Evolutionary conservation across 2,329 filamentous ascomycete genomes (phyloP).

Genomic region (Fusarium newnesense): DNA sequence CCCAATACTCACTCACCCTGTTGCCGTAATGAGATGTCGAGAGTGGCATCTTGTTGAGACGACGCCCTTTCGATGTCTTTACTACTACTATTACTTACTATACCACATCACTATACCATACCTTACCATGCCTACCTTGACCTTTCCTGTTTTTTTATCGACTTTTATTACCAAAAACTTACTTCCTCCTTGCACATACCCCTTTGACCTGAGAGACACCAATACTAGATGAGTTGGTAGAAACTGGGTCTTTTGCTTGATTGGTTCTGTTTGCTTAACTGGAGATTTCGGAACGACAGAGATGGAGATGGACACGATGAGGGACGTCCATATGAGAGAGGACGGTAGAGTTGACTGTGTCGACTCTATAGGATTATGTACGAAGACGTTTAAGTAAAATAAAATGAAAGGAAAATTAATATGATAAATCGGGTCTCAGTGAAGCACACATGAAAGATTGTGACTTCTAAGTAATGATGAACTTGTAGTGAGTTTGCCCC

Average conservation of each 20-base stretch:
- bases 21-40: conserved; percentile 24
- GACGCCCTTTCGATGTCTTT: conserved; percentile 3
- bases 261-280: conserved; percentile 23
- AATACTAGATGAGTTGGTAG: conserved; percentile 23
- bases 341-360: conserved; percentile 30
- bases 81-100: conserved; percentile 18
- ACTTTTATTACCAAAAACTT: conserved; percentile 18
- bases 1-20: conserved; percentile 20
- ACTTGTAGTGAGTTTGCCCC: conserved; percentile 3
- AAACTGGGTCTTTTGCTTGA: conserved; percentile 15
- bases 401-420: conserved; percentile 16
- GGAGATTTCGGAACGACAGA: conserved; percentile 22
- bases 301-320: conserved; percentile 2
- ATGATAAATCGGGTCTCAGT: background rate
- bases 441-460: background rate
- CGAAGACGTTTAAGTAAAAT: conserved; percentile 21
- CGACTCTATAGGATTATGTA: conserved; percentile 26
- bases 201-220: conserved; percentile 13
- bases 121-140: background rate
- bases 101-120: conserved; percentile 33
- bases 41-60: conserved; percentile 9
- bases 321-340: conserved; percentile 8
- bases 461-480: background rate
- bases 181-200: conserved; percentile 37
- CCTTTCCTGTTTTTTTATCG: conserved; percentile 18